Evolutionary conservation across 768 basidiomycete species (phyloP).

Genomic region (Pholiota conissans): DNA sequence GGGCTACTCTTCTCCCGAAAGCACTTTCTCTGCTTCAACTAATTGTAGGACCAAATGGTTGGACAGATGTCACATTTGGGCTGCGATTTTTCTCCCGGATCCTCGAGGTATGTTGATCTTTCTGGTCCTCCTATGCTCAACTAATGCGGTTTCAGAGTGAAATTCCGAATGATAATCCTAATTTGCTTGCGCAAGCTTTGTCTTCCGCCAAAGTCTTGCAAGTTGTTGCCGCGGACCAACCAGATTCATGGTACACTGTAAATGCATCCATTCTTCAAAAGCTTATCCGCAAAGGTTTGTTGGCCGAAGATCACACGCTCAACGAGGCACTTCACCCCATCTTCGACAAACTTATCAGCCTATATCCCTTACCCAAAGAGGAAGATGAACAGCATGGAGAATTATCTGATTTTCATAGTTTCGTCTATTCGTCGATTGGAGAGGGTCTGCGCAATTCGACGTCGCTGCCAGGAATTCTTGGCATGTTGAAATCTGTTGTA

Average conservation of each 20-base stretch:
- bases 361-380: conserved; percentile 78
- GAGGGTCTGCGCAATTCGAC: conserved; percentile 78
- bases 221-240: conserved; percentile 79
- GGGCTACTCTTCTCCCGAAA: conserved; percentile 54
- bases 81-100: conserved; percentile 85
- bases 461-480: conserved; percentile 74
- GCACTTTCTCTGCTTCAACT: conserved; percentile 68
- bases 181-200: conserved; percentile 64
- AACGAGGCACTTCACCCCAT: conserved; percentile 84
- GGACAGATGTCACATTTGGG: conserved; percentile 91
- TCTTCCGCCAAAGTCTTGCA: conserved; percentile 88
- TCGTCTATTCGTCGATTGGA: conserved; percentile 69
- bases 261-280: conserved; percentile 77
- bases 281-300: conserved; percentile 84
- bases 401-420: conserved; percentile 75
- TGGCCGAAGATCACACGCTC: conserved; percentile 74
- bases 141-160: conserved; percentile 54
- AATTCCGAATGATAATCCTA: conserved; percentile 58
- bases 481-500: conserved; percentile 86
- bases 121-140: background rate
- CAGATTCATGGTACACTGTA: conserved; percentile 74
- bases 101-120: conserved; percentile 68
- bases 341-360: conserved; percentile 74
- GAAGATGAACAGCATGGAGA: conserved; percentile 76
- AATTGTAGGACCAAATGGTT: conserved; percentile 81